Base-by-base conservation (phyloP, 2,329 filamentous ascomycete genomes). In the Thelonectria olida region DNA sequence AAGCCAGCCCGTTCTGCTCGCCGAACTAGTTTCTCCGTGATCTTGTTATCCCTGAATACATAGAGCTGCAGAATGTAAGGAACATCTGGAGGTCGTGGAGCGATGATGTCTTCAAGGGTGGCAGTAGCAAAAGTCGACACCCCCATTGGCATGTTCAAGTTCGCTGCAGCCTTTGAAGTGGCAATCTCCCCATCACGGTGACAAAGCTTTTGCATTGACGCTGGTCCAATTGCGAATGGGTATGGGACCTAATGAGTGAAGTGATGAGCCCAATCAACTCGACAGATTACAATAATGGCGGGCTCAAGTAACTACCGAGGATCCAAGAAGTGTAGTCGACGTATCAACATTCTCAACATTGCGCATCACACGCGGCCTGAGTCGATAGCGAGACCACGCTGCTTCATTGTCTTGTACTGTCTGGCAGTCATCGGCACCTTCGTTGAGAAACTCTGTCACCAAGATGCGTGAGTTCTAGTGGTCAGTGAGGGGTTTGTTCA, bases 181-280 rank as follows among this genome's bases (percentile, higher is more conserved):
- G 58, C 58, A 31, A 61, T 22, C 38, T 61, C 58, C 4, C 58
- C 58, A 17, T 55, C 28, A 10, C 27, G 38, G 23, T 61, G 52
- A 13, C 51, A 61, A 3, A 61, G 19, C 47, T 52, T 61, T 41
- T 61, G 58, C 58, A 61, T 61, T 7, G 58, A 61, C 3, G 58
- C 58, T n/a, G 58, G 58, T 1, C 58, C 58, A 8, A 61, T 61
- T 9, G 58, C 51, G 23, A 61, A 61, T 2, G 58, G 58, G 31
- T 51, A 61, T 7, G 45, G 52, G 7, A 52, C 47, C 58, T 61
- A 7, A 17, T 1, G 12, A 17, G 20, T 1, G 12, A 17, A 13
- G 20, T n/a, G 19, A 19, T 12, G 31, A 13, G 36, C n/a, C 38
- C 2, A 8, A 1, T 38, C 19, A 38, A 34, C 27, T 9, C 20